phyloP scores from a whole-genome alignment of 73 alveolate genomes.

The Paramecium biaurelia region DNA sequence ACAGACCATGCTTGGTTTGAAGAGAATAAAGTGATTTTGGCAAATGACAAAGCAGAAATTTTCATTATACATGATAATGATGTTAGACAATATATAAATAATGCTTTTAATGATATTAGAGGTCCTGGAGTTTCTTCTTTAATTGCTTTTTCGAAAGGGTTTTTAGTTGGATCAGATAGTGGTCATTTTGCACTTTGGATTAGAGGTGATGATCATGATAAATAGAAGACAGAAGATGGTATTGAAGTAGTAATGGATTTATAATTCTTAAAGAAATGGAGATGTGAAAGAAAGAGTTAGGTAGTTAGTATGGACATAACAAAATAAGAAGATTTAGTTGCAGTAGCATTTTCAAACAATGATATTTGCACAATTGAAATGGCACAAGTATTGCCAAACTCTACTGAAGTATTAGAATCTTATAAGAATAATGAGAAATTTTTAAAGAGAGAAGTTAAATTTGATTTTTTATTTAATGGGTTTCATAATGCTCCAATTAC shows the following conservation, averaged over 20 bases:
- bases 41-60: conserved; percentile 83
- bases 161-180: conserved; percentile 78
- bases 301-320: conserved; percentile 82
- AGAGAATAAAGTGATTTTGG: conserved; percentile 77
- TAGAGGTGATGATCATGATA: conserved; percentile 74
- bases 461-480: conserved; percentile 95
- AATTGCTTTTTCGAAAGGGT: conserved; percentile 74
- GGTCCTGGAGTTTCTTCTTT: conserved; percentile 53
- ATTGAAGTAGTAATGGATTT: conserved; percentile 62
- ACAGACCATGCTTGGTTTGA: conserved; percentile 90
- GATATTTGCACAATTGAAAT: conserved; percentile 84
- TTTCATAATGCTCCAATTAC: conserved; percentile 97
- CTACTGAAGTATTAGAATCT: conserved; percentile 65
- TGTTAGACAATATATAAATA: conserved; percentile 70
- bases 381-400: conserved; percentile 37
- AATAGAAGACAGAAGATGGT: conserved; percentile 77
- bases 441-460: conserved; percentile 82
- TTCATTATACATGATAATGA: conserved; percentile 75
- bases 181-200: conserved; percentile 90
- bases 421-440: conserved; percentile 73
- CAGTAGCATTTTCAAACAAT: conserved; percentile 88
- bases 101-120: conserved; percentile 26
- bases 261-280: conserved; percentile 55
- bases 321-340: conserved; percentile 87
- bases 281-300: conserved; percentile 56